phyloP scores from a whole-genome alignment of 2,329 filamentous ascomycete genomes.

The Hymenoscyphus fraxineus region DNA sequence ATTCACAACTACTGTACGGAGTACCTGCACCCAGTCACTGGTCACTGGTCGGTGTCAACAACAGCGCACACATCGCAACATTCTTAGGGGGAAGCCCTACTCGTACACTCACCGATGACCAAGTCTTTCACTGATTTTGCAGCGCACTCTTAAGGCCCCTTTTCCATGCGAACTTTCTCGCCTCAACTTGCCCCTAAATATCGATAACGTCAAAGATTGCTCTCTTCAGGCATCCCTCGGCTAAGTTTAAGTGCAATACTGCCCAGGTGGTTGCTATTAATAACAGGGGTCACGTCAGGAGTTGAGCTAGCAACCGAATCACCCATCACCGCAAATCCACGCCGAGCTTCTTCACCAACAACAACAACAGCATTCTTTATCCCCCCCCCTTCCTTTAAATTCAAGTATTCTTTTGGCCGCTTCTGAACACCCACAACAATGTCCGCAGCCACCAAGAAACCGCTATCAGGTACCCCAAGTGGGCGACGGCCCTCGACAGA shows the following conservation, averaged over 20 bases:
- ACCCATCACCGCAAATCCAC: slow-evolving; percentile 8
- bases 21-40: neutral
- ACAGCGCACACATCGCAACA: slow-evolving; percentile 7
- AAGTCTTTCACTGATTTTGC: too few relatives aligned
- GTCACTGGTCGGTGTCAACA: slow-evolving; percentile 22
- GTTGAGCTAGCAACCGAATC: slow-evolving; percentile 5
- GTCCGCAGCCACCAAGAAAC: slow-evolving; percentile 43
- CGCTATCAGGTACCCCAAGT: slow-evolving; percentile 27
- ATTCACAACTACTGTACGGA: slow-evolving; percentile 14
- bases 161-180: too few relatives aligned
- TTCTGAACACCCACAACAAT: slow-evolving; percentile 27
- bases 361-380: slow-evolving; percentile 13
- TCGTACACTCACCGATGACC: too few relatives aligned
- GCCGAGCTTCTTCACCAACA: slow-evolving; percentile 11
- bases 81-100: slow-evolving; percentile 2
- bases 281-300: slow-evolving; percentile 12
- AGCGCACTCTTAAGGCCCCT: too few relatives aligned
- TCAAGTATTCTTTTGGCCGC: slow-evolving; percentile 6
- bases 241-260: neutral
- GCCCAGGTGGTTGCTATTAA: slow-evolving; percentile 3
- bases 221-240: too few relatives aligned
- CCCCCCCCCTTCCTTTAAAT: neutral
- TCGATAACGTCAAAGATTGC: too few relatives aligned
- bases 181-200: too few relatives aligned
- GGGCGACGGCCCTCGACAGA: slow-evolving; percentile 32